phyloP scores from a whole-genome alignment of 2,329 filamentous ascomycete species.

The Diaporthe eres region DNA sequence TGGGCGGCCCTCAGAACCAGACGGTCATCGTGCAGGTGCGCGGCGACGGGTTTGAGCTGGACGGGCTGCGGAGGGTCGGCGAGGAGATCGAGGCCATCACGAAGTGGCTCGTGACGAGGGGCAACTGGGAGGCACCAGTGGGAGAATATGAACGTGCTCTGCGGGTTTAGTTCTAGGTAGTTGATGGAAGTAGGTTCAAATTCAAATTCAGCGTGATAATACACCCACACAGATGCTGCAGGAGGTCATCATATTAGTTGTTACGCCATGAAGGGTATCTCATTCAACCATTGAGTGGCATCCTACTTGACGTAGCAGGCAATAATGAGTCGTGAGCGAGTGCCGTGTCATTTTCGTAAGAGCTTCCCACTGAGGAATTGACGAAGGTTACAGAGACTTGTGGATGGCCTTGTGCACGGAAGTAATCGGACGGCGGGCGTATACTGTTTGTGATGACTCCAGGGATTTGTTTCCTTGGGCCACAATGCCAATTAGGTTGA shows the following conservation, averaged over 20 bases:
- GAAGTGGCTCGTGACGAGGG: constrained; percentile 30
- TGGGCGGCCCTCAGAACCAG: constrained; percentile 34
- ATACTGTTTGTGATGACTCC: no score
- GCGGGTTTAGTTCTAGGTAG: not conserved
- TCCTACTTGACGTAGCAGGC: not conserved
- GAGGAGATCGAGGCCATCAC: constrained; percentile 36
- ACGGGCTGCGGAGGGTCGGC: constrained; percentile 12
- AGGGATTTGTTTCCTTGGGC: not conserved
- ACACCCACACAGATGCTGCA: not conserved
- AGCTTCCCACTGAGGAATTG: not conserved
- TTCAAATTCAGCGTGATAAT: not conserved
- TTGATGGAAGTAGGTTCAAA: not conserved
- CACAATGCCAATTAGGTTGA: not conserved
- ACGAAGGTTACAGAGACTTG: not conserved
- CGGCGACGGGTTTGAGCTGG: constrained; percentile 29
- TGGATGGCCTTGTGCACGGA: no score
- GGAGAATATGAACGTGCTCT: not conserved
- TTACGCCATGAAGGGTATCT: no score
- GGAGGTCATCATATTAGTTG: no score
- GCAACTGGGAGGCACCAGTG: constrained; percentile 28
- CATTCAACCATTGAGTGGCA: not conserved
- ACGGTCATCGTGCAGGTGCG: constrained; percentile 35
- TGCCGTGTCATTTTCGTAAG: not conserved
- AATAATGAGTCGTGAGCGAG: not conserved
- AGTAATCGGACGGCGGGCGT: not conserved